Base-by-base conservation (phyloP, 306 rosid species). In the Abrus pulchellus region DNA sequence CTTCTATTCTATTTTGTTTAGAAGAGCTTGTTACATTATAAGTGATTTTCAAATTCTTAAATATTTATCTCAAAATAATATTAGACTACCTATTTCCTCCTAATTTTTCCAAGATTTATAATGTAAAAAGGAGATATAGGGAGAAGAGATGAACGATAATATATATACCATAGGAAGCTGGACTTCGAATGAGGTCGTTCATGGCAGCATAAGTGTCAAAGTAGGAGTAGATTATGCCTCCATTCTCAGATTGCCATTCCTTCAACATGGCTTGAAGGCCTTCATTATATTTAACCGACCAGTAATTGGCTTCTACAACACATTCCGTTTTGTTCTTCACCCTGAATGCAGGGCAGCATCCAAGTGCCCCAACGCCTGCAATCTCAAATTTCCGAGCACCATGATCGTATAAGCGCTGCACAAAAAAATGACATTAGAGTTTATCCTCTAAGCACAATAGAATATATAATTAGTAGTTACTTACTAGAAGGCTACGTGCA, bases 321-420 rank as follows among this genome's bases (percentile, higher is more conserved):
- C 98, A 94, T 43, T 86, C 87, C 2, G 89, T 79, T 7, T 75
- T 29, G 80, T 86, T 86, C 77, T 69, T 83, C 29, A 78, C 74
- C 79, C 97, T 92, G 32, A 67, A 84, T 0, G 64, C 64, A 3
- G 98, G 98, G 45, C 93, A 73, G 83, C 98, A 94, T 65, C 97
- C 98, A 47, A 91, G 77, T 33, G 80, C 50, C 12, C 92, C 97
- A 11, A 87, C 74, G 14, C 97, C 97, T 0, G 55, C 68, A 8
- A 92, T 80, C 74, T 75, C 90, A 86, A 88, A 91, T 48, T 90
- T 94, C 11, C 95, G 93, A 0, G 65, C 95, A 3, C 98, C 98
- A 40, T 47, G 60, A 14, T 84, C 69, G 7, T 91, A 88, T 56
- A 92, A 61, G 38, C 95, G 78, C 98, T 94, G 90, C 82, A 32